Base-by-base conservation (phyloP, 441 rosid genomes). In the Populus tomentosa region DNA sequence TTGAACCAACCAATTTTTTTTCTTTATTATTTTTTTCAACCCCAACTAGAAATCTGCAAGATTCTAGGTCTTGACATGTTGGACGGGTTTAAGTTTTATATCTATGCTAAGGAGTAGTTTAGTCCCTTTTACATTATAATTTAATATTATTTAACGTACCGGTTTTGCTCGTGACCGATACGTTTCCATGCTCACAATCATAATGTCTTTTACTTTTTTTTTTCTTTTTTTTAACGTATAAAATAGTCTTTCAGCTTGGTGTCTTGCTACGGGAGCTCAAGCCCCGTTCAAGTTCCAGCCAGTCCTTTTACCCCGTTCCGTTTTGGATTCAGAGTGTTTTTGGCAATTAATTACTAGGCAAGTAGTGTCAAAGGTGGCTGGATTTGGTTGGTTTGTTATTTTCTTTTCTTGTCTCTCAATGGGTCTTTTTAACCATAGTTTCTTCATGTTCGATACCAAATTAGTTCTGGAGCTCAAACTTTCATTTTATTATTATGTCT, bases 111-210 rank as follows among this genome's bases (percentile, higher is more conserved):
- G 56, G 56, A 46, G 56, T 46, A 46, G 24, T 24, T 78, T 4
- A 1, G 11, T 9, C 70, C 73, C 80, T 30, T 20, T 78, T 67
- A 75, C 7, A 24, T 10, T 40, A 40, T 13, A 40, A 13, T 64
- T 38, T 56, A 59, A 68, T 30, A 20, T 74, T 70, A 70, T 72
- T 76, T 56, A 72, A 80, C 76, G 70, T 64, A 50, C 42, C 75
- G 71, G 63, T 79, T 78, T 71, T 74, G 81, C 87, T 84, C 86
- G 88, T 86, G 82, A 84, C 86, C 64, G 35, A 62, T 84, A 82
- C 87, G 91, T 82, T 85, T 88, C 83, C 56, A 62, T 71, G 75
- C 86, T 69, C 72, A 28, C 36, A n/a, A 64, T 75, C 81, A 86
- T 85, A 10, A 81, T 88, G 76, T 67, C 68, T 26, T 70, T 28